These are phyloP conservation scores for Trichophyton mentagrophytes DNA, from an alignment of 2,329 filamentous ascomycete species.

Conservation along the genomic window DNA sequence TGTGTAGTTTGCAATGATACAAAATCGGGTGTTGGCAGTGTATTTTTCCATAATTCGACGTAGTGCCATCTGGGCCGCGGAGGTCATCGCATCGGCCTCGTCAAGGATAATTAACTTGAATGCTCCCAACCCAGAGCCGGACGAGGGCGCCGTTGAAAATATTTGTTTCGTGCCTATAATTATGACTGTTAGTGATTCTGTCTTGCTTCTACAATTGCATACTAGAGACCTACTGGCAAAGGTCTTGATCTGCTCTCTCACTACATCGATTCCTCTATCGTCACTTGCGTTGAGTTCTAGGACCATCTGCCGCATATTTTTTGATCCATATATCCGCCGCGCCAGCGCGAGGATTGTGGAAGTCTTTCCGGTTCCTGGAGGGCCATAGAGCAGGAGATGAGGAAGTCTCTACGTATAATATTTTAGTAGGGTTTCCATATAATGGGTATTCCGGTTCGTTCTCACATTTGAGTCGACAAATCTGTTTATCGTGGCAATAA, in stretches of 20 bases:
- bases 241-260: slow-evolving; percentile 97
- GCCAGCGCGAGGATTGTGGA: slow-evolving; percentile 91
- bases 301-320: slow-evolving; percentile 97
- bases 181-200: background rate
- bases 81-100: slow-evolving; percentile 99
- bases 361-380: slow-evolving; percentile 93
- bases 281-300: slow-evolving; percentile 95
- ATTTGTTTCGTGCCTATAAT: slow-evolving; percentile 70
- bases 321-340: slow-evolving; percentile 76
- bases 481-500: slow-evolving; percentile 92
- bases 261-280: slow-evolving; percentile 93
- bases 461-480: slow-evolving; percentile 80
- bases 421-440: background rate
- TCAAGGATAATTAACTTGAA: slow-evolving; percentile 97
- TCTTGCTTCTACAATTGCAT: background rate
- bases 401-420: slow-evolving; percentile 52
- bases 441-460: background rate
- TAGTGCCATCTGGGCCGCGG: slow-evolving; percentile 92
- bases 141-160: slow-evolving; percentile 52
- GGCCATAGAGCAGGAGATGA: slow-evolving; percentile 91
- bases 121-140: slow-evolving; percentile 46
- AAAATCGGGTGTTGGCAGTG: slow-evolving; percentile 93
- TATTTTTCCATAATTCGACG: slow-evolving; percentile 98
- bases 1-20: slow-evolving; percentile 97
- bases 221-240: slow-evolving; percentile 56